Evolutionary conservation across 2,329 filamentous ascomycete species (phyloP), one percentile per base, ranked within the genome.

Genomic region (Botrytis elliptica): DNA sequence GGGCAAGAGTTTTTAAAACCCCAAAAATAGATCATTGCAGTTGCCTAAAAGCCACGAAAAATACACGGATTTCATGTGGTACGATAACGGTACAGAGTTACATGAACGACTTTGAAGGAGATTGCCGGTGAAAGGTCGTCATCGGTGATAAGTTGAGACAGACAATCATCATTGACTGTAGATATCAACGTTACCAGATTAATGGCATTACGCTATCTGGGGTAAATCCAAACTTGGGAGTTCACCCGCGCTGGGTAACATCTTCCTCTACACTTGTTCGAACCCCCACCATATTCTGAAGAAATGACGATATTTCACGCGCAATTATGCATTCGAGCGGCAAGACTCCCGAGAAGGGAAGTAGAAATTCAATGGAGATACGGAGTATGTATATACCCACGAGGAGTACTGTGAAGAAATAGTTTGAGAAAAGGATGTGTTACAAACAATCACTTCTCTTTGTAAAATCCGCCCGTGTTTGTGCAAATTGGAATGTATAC

Each of bases 71-170:
- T 55, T 16, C n/a, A 25, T n/a, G 33, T 67, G 33, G 65, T 67
- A 67, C 65, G 46, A 55, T 67, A 67, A 67, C 46, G 65, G 65
- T 55, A 29, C 36, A 55, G 46, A 68, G 46, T 55, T 68, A 12
- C 65, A 68, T 40, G 46, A 29, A 40, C 33, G n/a, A 25, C 22
- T 52, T 40, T 16, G 12, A 52, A 10, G 22, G 33, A 52, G 25
- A 64, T 44, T 52, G 20, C 33, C 2, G 14, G 22, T 20, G n/a
- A 44, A 25, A 22, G 46, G 4, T 14, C 33, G 8, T 67, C 44
- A n/a, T 67, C 44, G 22, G 33, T 29, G 33, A 67, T 67, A 52
- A 67, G 33, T 40, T 40, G 36, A 68, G 16, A 68, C 8, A 25
- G 46, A 25, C 18, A 22, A 12, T 46, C n/a, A 46, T 65, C 63